Conservation (phyloP, 164 flowering plant species). For the Macadamia integrifolia region DNA sequence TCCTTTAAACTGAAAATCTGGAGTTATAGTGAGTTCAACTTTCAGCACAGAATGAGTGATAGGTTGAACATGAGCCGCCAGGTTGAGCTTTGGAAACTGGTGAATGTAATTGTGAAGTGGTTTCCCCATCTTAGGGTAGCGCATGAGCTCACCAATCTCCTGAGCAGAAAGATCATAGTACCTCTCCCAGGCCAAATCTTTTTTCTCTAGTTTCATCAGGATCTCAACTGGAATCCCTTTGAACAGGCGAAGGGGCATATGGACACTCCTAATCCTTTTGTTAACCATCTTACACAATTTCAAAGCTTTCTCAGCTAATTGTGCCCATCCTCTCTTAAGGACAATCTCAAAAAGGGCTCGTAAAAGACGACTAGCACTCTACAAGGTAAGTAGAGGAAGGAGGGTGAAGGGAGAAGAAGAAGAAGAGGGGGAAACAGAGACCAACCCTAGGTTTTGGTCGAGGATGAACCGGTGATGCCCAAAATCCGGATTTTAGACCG, state of each 20-base stretch:
- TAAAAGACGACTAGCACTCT: constrained; percentile 98
- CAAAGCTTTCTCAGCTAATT: constrained; percentile 89
- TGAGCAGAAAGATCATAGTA: constrained; percentile 84
- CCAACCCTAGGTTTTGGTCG: no score
- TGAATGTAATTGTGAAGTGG: constrained; percentile 77
- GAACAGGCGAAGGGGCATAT: constrained; percentile 94
- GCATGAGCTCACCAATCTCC: constrained; percentile 89
- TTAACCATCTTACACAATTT: constrained; percentile 89
- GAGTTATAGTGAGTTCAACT: constrained; percentile 90
- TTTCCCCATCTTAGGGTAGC: constrained; percentile 75
- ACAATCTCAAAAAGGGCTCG: constrained; percentile 97
- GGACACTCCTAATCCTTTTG: constrained; percentile 98
- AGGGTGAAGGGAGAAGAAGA: no score
- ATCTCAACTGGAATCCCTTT: constrained; percentile 73
- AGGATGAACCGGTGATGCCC: no score
- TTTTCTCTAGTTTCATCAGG: constrained; percentile 44
- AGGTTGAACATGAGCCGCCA: constrained; percentile 83
- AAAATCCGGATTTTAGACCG: no score
- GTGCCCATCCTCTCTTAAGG: constrained; percentile 95
- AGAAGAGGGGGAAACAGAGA: no score
- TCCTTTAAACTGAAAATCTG: constrained; percentile 90
- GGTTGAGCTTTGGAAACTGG: constrained; percentile 92
- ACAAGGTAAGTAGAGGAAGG: not conserved
- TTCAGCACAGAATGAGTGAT: constrained; percentile 34
- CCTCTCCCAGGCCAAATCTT: constrained; percentile 65